phyloP scores from a whole-genome alignment of 345 rosid genomes.

The Pugionium cornutum region DNA sequence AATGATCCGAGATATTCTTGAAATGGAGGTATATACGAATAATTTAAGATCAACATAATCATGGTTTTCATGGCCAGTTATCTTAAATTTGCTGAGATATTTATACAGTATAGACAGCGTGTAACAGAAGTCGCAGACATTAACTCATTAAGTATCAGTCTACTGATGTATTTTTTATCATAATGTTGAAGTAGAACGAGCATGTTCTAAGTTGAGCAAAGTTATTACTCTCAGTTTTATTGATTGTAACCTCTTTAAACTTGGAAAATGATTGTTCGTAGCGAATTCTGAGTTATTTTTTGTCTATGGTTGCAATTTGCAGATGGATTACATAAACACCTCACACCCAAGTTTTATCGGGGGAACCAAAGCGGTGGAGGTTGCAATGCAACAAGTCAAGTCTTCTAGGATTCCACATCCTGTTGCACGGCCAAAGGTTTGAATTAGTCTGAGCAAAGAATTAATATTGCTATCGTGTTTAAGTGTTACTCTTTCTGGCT shows the following conservation, averaged over 20 bases:
- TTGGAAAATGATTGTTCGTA: conserved; percentile 5
- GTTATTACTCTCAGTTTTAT: conserved; percentile 1
- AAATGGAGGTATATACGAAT: conserved; percentile 72
- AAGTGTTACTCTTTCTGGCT: background rate
- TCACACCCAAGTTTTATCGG: conserved; percentile 92
- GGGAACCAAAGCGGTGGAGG: conserved; percentile 90
- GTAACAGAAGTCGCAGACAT: too few relatives aligned
- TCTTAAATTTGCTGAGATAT: background rate
- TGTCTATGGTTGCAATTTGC: conserved; percentile 26
- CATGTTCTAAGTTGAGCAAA: background rate
- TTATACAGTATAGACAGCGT: background rate
- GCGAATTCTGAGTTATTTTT: conserved; percentile 1
- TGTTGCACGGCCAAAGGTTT: conserved; percentile 58
- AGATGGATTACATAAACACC: conserved; percentile 97
- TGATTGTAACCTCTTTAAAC: background rate
- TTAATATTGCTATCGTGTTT: conserved; percentile 3
- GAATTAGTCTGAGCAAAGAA: conserved; percentile 2
- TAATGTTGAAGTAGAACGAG: background rate
- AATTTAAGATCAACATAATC: conserved; percentile 11
- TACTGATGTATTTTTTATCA: background rate
- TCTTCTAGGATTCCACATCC: conserved; percentile 60
- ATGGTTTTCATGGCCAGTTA: background rate
- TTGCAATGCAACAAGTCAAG: conserved; percentile 68
- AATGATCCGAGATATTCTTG: conserved; percentile 88
- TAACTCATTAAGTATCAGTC: too few relatives aligned